phyloP scores from a whole-genome alignment of 2,329 filamentous ascomycete species.

The Fusarium neocosmosporiellum region DNA sequence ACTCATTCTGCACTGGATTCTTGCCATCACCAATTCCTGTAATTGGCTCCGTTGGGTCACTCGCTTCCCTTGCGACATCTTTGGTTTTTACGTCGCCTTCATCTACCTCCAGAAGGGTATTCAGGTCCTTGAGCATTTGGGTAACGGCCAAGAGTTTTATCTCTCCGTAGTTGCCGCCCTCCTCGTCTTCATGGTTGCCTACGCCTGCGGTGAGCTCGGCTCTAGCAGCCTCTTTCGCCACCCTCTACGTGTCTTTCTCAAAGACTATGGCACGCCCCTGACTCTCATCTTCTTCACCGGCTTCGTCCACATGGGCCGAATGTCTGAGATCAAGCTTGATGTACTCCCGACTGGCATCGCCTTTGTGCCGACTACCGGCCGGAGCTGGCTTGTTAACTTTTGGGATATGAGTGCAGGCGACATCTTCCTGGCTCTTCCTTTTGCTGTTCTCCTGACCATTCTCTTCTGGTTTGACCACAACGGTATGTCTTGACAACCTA shows the following conservation, averaged over 20 bases:
- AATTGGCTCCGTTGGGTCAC: slow-evolving; percentile 92
- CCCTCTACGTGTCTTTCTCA: slow-evolving; percentile 82
- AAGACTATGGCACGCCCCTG: slow-evolving; percentile 88
- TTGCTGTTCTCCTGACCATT: slow-evolving; percentile 84
- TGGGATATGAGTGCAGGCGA: slow-evolving; percentile 80
- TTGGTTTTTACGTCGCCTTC: slow-evolving; percentile 92
- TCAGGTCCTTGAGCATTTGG: slow-evolving; percentile 83
- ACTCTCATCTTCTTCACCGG: slow-evolving; percentile 90
- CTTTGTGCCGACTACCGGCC: slow-evolving; percentile 80
- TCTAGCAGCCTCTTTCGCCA: slow-evolving; percentile 78
- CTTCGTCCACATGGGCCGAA: slow-evolving; percentile 87
- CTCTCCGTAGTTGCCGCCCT: slow-evolving; percentile 81
- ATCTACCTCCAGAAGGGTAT: slow-evolving; percentile 94
- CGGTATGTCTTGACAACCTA: slow-evolving; percentile 58
- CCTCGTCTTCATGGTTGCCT: slow-evolving; percentile 81
- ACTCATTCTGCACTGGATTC: slow-evolving; percentile 83
- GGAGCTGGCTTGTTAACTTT: slow-evolving; percentile 83
- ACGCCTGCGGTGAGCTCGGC: slow-evolving; percentile 78
- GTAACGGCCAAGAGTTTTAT: slow-evolving; percentile 75
- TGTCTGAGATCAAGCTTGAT: slow-evolving; percentile 76
- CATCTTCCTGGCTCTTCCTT: slow-evolving; percentile 87
- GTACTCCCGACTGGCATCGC: slow-evolving; percentile 80
- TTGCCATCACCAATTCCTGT: slow-evolving; percentile 87
- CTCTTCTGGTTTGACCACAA: slow-evolving; percentile 94
- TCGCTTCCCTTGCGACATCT: slow-evolving; percentile 91